phyloP scores from a whole-genome alignment of 1,284 basidiomycete species.

The Lentinula novae-zelandiae region DNA sequence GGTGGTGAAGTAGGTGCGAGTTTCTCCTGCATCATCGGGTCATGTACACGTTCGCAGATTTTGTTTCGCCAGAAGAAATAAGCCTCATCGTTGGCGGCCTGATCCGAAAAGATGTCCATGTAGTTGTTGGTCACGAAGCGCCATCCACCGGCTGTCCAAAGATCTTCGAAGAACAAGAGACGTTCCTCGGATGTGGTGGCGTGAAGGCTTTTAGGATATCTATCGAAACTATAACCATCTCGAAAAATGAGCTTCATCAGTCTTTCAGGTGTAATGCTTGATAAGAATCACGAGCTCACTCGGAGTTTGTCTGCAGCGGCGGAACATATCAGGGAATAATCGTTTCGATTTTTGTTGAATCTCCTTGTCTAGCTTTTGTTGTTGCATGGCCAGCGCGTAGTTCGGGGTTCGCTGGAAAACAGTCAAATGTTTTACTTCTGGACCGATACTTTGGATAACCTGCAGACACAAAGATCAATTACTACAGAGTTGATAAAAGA shows the following conservation, averaged over 20 bases:
- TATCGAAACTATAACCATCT: conserved; percentile 17
- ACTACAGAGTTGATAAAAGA: background rate
- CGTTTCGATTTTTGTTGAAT: conserved; percentile 17
- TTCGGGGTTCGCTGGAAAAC: conserved; percentile 26
- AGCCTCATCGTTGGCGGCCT: conserved; percentile 17
- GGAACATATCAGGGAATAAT: conserved; percentile 17
- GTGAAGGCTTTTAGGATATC: conserved; percentile 8
- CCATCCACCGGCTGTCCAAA: conserved; percentile 21
- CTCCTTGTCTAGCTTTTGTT: conserved; percentile 13
- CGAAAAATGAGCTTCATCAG: background rate
- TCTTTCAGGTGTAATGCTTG: background rate
- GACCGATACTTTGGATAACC: conserved; percentile 15
- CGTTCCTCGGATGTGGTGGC: conserved; percentile 19
- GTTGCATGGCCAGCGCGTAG: conserved; percentile 20
- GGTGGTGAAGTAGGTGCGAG: conserved; percentile 13
- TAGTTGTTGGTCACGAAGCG: conserved; percentile 16
- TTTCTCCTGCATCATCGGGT: conserved; percentile 20
- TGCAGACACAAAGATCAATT: background rate
- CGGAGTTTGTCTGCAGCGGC: conserved; percentile 18
- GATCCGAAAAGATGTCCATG: conserved; percentile 15
- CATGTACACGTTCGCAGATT: conserved; percentile 17
- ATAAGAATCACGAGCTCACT: background rate
- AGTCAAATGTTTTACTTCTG: conserved; percentile 21
- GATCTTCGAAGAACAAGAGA: conserved; percentile 17
- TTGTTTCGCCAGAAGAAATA: conserved; percentile 23